Base-by-base conservation (phyloP, 176 grass and related monocot species). In the Triticum timopheevii region DNA sequence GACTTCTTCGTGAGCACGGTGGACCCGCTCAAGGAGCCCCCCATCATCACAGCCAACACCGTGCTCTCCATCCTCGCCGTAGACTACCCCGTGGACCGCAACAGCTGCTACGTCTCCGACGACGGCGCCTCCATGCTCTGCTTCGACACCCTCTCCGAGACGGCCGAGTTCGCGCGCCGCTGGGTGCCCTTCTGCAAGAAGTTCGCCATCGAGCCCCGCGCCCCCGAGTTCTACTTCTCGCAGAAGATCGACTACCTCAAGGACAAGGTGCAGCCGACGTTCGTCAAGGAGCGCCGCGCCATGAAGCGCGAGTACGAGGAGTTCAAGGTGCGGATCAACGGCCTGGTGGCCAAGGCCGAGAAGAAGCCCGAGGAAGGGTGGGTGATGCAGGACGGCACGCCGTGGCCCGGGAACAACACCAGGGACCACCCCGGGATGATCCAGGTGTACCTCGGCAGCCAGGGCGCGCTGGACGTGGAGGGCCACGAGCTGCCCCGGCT, bases 101-200 rank as follows among this genome's bases (percentile, higher is more conserved):
- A 88, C 47, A 92, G 90, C 91, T 95, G 96, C 93, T 98, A 98
- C 77, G 96, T 98, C 20, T 98, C 96, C 20, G 93, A 98, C 80
- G 96, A 95, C 68, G 96, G 96, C 80, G 96, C 96, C 0, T 98
- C 96, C 22, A 98, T 98, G 96, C 90, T 98, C 28, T 80, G 92
- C n/a, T 98, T 98, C 79, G 96, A 98, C 85, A 71, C 93, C 5
- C 86, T 98, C 19, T 87, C 96, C 2, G 96, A 98, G 88, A 98
- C 96, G 0, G 93, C 96, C 2, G 93, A 98, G 84, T 98, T 98
- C 86, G 96, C 96, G 12, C 79, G 96, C 7, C 82, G 93, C 0
- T 98, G 96, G 96, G 96, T 98, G 64, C 96, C 96, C 16, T 98
- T 98, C 85, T 98, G 96, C 88, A 98, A 98, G 90, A 98, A 98